Conservation (phyloP, 2,329 filamentous ascomycete species). For the Colletotrichum siamense region DNA sequence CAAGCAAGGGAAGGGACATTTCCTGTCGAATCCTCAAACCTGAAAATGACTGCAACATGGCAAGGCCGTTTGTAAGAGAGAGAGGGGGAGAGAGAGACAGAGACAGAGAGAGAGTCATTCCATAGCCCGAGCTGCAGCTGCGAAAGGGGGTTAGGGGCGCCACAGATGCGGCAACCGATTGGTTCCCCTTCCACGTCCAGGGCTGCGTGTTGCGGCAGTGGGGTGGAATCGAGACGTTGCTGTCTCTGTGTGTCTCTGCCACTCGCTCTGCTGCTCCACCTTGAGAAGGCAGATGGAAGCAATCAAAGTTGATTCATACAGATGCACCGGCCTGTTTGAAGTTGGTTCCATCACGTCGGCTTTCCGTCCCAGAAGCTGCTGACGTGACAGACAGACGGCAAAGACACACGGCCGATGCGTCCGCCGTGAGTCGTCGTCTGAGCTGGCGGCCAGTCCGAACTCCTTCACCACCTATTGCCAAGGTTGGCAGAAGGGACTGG, state of each 20-base stretch:
- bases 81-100: background rate
- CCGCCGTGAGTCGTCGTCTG: background rate
- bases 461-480: background rate
- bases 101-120: background rate
- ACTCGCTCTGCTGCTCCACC: background rate
- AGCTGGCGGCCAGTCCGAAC: conserved; percentile 15
- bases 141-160: background rate
- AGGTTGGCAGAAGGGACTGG: background rate
- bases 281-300: background rate
- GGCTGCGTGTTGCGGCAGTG: background rate
- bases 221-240: background rate
- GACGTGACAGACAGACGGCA: background rate
- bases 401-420: background rate
- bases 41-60: background rate
- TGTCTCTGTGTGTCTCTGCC: background rate
- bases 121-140: conserved; percentile 1
- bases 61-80: background rate
- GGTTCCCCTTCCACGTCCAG: background rate
- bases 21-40: background rate
- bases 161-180: background rate
- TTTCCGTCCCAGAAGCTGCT: background rate
- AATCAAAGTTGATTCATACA: background rate
- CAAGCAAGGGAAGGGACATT: background rate
- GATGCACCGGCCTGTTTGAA: background rate
- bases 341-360: background rate